Conservation (phyloP, 139 green algal species). For the Diplosphaera chodatii region DNA sequence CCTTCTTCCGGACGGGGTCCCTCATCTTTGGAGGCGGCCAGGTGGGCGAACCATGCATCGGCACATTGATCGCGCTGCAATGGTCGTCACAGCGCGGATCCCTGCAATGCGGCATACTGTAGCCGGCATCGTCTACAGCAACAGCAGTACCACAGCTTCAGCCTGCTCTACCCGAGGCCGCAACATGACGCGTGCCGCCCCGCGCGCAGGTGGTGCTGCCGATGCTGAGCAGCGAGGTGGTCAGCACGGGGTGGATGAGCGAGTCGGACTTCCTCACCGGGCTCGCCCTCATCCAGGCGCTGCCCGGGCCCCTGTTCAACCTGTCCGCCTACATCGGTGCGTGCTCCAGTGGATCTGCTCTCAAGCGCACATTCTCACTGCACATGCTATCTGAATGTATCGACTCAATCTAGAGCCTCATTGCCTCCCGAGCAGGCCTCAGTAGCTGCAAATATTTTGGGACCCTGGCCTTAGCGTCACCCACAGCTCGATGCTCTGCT, state of each 20-base stretch:
- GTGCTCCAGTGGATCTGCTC: not conserved
- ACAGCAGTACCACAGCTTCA: too few relatives aligned
- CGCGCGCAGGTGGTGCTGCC: constrained; percentile 84
- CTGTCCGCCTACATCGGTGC: constrained; percentile 86
- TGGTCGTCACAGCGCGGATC: too few relatives aligned
- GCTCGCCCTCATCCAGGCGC: constrained; percentile 61
- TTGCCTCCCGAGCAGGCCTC: too few relatives aligned
- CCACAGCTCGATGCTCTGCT: not conserved
- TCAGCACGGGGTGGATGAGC: constrained; percentile 29
- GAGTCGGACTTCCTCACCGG: constrained; percentile 70
- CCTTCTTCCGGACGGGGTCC: constrained; percentile 82
- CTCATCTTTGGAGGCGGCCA: constrained; percentile 93
- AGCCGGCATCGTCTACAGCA: too few relatives aligned
- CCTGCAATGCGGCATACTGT: too few relatives aligned
- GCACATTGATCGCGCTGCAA: too few relatives aligned
- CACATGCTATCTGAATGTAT: not conserved
- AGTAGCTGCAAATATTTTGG: too few relatives aligned
- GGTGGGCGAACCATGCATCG: constrained; percentile 15
- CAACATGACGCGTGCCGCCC: too few relatives aligned
- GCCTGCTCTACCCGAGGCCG: too few relatives aligned
- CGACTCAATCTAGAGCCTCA: too few relatives aligned
- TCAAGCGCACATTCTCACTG: not conserved
- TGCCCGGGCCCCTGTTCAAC: constrained; percentile 96
- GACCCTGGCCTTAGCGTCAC: too few relatives aligned
- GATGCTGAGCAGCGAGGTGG: constrained; percentile 76